Evolutionary conservation across 2,329 filamentous ascomycete species (phyloP).

Genomic region (Leptographium radiaticola): DNA sequence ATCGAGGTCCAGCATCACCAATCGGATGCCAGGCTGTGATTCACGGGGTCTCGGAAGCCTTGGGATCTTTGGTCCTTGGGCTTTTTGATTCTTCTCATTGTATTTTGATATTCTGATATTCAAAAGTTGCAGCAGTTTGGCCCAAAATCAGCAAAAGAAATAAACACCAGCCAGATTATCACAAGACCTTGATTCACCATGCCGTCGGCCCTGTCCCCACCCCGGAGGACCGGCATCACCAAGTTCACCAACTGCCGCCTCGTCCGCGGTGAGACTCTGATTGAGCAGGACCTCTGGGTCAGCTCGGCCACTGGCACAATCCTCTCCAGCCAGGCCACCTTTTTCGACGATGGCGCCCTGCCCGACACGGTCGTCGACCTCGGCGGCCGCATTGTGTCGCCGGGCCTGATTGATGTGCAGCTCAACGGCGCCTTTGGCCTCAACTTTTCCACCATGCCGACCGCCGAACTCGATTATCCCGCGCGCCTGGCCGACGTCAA

Average conservation of each 20-base stretch:
- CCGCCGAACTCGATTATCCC: conserved; percentile 41
- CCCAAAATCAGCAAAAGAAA: no score
- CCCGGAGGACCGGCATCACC: conserved; percentile 45
- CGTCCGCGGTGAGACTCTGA: conserved; percentile 51
- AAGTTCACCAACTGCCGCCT: conserved; percentile 85
- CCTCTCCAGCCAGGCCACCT: conserved; percentile 52
- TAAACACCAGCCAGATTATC: no score
- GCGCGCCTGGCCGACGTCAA: conserved; percentile 63
- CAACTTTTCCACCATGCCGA: conserved; percentile 63
- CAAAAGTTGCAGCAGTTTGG: no score
- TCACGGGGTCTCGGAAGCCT: no score
- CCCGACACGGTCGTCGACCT: conserved; percentile 70
- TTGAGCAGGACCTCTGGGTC: conserved; percentile 78
- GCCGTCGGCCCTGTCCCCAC: conserved; percentile 15
- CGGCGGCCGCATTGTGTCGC: conserved; percentile 67
- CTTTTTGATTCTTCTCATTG: no score
- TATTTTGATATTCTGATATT: no score
- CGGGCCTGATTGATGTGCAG: conserved; percentile 82
- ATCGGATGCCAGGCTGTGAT: no score
- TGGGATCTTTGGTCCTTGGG: no score
- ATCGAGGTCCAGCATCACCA: no score
- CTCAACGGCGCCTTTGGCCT: conserved; percentile 89
- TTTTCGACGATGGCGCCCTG: conserved; percentile 53
- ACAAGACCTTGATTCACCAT: not conserved
- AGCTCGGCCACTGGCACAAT: conserved; percentile 76